Evolutionary conservation across 208 protist genomes (phyloP), one percentile per base, ranked within the genome.

Genomic region (Porcisia hertigi): DNA sequence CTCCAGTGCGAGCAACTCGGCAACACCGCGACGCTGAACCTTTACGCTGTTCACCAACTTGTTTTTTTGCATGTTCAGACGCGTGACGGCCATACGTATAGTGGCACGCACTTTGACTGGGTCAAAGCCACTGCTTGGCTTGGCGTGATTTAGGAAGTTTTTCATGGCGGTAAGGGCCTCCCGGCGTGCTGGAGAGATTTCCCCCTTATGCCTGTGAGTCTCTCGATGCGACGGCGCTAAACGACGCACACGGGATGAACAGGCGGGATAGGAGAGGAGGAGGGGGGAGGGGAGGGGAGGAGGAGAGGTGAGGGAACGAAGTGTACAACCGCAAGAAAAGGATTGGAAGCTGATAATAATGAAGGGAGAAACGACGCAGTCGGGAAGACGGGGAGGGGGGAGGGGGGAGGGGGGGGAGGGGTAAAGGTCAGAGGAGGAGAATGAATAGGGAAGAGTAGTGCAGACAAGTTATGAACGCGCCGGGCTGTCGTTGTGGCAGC

Each of bases 11-110:
- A 98, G 86, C 34, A 97, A 84, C 76, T 95, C 89, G 1, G 94
- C 96, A 41, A 98, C 84, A 59, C 87, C 78, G 55, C 91, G 85
- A 14, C 92, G 81, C 77, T 96, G 90, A 58, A 87, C 85, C 83
- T 97, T 97, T n/a, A 97, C 89, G 76, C 80, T 88, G 83, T 97
- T 98, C 64, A 91, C 75, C 49, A 92, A 70, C 82, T 98, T 98
- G 81, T 94, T 96, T 72, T 93, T 90, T 72, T 96, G 93, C 87
- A 96, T 93, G n/a, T 79, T 75, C 7, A 98, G 76, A 25, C 95
- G 93, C 52, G 92, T 94, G 12, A 89, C 77, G 39, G 89, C 91
- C 95, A 98, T 98, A 23, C 88, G 89, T 54, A 94, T 84, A 72
- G 84, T 90, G 30, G 92, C 88, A 75, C 91, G 92, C 60, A 94